Evolutionary conservation across 768 basidiomycete genomes (phyloP), one percentile per base, ranked within the genome.

Genomic region (Mycena haematopus): DNA sequence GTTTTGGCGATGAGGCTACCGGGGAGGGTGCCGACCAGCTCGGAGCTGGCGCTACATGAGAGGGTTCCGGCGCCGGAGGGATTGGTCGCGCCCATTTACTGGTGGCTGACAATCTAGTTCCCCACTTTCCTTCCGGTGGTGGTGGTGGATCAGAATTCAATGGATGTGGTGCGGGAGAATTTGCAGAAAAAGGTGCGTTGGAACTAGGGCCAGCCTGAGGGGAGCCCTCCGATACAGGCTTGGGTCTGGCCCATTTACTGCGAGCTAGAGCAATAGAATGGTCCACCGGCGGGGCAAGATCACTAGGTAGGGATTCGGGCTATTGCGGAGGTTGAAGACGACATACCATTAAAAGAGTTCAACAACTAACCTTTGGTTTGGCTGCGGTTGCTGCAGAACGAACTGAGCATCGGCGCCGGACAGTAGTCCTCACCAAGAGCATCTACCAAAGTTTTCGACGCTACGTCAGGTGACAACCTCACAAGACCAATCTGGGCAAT

Each of bases 301-400:
- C 52, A 46, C 24, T 45, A 52, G 8, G n/a, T 36, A 31, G 35
- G 35, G n/a, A 9, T 25, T 60, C 27, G 50, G 50, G 54, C 58
- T 56, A 24, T 36, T 14, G 25, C 15, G 19, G 31, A 38, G 35
- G 31, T 58, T 38, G 56, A 53, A 42, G 3, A 2, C 8, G 38
- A 21, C 33, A 33, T 31, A 17, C 27, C 9, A 31, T 3, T n/a
- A 44, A n/a, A n/a, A 24, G n/a, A 22, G 15, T 1, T 17, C 22
- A 9, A 8, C 15, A 21, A 25, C 49, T 13, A 7, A 58, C 62
- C 22, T 58, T 56, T 21, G 14, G 24, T 27, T 67, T 67, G 42
- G 62, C 66, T 21, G 66, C 66, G 25, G 66, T 64, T 56, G 66
- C 66, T 64, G 50, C 66, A 64, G 66, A 67, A 35, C 66, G 66